Evolutionary conservation across 192 early-diverging fungal genomes (phyloP), one percentile per base, ranked within the genome.

Genomic region (Thoreauomyces humboldtii): DNA sequence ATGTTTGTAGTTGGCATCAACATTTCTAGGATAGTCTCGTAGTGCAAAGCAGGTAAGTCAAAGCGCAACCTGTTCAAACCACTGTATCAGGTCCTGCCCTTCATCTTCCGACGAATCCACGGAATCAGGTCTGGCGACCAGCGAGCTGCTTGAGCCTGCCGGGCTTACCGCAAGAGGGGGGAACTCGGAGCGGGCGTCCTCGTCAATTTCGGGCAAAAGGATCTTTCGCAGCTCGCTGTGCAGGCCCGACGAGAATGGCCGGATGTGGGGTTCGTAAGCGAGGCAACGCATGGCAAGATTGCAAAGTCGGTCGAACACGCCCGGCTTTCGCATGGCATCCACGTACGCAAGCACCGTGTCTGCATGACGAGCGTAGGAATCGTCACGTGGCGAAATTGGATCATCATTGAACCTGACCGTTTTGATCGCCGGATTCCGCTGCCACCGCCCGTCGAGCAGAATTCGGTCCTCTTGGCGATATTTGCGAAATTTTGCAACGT

Each of bases 51-150:
- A n/a, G n/a, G 44, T 14, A 46, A 17, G 44, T 46, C 44, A 46
- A 24, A 46, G 44, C 44, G 44, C 25, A 12, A 46, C 3, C 44
- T 46, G 44, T 46, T 46, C 25, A 12, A 46, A 22, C 19, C n/a
- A 46, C 25, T 14, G n/a, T 24, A 17, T 7, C 44, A 46, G 25
- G 44, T 46, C 44, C 44, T 46, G 44, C 12, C 44, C 38, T 24
- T 46, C 44, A 24, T 46, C 44, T 24, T 46, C 44, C 44, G 44
- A 46, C n/a, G 44, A 46, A 14, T 46, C 44, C 44, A 24, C 44
- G n/a, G 12, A 46, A 24, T 12, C 44, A 22, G 44, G 44, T 24
- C 44, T 3, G 44, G 25, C 44, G 44, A 46, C 44, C 38, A 41
- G 38, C 38, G 38, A 41, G 38, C 38, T 41, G 38, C 17, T 41